Percentiles rank a stretch among this genome's conserved stretches.
Conservation (phyloP, 2,329 filamentous ascomycete species). For the Penicillium sp. region DNA sequence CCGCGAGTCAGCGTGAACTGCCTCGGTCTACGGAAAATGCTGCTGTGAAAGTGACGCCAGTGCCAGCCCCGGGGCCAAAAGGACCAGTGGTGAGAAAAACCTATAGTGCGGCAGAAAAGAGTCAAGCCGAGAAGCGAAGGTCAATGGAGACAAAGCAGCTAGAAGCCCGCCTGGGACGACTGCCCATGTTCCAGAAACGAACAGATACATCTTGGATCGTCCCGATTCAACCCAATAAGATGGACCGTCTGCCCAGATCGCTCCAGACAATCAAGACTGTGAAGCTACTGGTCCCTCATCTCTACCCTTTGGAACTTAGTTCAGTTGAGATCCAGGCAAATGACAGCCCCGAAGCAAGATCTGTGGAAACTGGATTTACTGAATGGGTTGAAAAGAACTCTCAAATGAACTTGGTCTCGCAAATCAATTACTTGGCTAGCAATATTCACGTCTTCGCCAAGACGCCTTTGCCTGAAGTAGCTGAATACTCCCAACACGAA, state of each 20-base stretch:
- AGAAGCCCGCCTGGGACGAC: constrained; percentile 69
- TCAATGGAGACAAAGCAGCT: constrained; percentile 68
- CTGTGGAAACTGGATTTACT: constrained; percentile 64
- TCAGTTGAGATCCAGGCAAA: constrained; percentile 65
- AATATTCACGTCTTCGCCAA: constrained; percentile 68
- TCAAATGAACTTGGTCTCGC: constrained; percentile 66
- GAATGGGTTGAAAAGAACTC: constrained; percentile 56
- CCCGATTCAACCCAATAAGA: constrained; percentile 65
- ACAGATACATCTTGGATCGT: constrained; percentile 70
- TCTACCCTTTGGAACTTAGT: constrained; percentile 70
- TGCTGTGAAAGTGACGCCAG: not conserved
- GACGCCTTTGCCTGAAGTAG: constrained; percentile 41
- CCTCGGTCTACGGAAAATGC: not conserved
- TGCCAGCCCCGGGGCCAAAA: not conserved
- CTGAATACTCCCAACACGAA: constrained; percentile 13
- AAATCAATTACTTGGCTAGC: constrained; percentile 71
- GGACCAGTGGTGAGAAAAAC: constrained; percentile 42
- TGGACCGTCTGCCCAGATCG: constrained; percentile 58
- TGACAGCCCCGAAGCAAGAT: constrained; percentile 58
- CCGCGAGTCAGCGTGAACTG: not conserved
- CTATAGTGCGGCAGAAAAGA: constrained; percentile 60
- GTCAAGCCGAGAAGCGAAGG: constrained; percentile 61
- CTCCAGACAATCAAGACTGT: constrained; percentile 63
- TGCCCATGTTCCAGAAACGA: constrained; percentile 64
- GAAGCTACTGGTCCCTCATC: constrained; percentile 65